These are phyloP conservation scores for Helianthus tuberosus DNA, from an alignment of 129 eudicot genomes.

Conservation along the genomic window DNA sequence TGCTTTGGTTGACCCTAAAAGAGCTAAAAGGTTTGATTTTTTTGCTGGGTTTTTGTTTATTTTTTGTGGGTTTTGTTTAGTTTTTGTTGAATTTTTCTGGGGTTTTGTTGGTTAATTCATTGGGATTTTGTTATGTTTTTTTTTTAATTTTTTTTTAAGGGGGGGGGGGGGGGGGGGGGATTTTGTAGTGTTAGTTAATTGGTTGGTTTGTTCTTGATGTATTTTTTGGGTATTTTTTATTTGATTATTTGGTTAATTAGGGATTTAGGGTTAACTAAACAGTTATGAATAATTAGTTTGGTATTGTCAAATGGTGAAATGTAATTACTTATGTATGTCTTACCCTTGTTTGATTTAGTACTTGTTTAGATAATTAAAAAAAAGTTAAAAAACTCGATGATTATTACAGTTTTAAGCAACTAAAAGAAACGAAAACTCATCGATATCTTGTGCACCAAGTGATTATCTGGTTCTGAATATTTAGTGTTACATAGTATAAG, in stretches of 20 bases:
- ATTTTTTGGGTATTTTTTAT: not conserved
- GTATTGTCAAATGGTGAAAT: not conserved
- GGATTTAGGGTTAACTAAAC: not conserved
- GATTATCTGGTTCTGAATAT: not conserved
- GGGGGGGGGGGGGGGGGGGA: not conserved
- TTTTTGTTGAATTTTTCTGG: not conserved
- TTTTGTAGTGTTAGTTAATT: not conserved
- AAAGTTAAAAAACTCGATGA: no score
- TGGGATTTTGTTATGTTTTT: not conserved
- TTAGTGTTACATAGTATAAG: not conserved
- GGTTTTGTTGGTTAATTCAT: not conserved
- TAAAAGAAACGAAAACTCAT: not conserved
- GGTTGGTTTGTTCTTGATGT: not conserved
- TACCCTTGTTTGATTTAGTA: no score
- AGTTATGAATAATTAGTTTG: not conserved
- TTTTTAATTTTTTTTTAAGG: no score
- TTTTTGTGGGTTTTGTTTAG: not conserved
- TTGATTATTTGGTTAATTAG: not conserved
- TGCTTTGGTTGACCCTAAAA: constrained; percentile 80
- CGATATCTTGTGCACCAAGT: not conserved
- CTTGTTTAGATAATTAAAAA: not conserved
- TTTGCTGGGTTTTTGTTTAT: not conserved
- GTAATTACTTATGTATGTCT: no score
- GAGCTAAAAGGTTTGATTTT: constrained; percentile 75
- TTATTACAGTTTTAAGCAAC: no score